A percentile compares a stretch with the other conserved stretches of the same genome.
These are phyloP conservation scores for Trichoderma asperelloides DNA, from an alignment of 495 filamentous ascomycete genomes.

Conservation along the genomic window DNA sequence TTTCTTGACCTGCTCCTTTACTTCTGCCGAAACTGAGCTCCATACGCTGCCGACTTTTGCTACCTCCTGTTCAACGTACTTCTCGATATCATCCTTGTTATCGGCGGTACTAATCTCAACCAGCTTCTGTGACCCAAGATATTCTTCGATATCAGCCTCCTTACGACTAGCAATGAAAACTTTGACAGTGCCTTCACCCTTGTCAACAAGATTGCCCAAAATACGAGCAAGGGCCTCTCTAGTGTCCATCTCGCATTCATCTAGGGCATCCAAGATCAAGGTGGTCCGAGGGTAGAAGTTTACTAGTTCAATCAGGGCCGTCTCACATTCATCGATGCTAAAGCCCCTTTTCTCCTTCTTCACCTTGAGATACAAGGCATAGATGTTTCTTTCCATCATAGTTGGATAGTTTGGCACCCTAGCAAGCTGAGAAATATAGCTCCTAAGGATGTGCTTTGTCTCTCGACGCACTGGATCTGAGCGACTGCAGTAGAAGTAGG, in stretches of 20 bases:
- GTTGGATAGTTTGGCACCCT: not conserved
- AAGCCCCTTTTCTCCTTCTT: not conserved
- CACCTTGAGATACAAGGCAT: not conserved
- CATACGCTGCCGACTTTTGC: not conserved
- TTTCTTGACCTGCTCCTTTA: not conserved
- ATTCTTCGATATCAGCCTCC: not conserved
- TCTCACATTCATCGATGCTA: not conserved
- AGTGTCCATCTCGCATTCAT: not conserved
- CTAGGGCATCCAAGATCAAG: not conserved
- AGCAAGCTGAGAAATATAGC: not conserved
- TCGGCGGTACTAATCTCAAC: not conserved
- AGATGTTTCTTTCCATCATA: not conserved
- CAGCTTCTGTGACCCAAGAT: not conserved
- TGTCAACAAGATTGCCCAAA: not conserved
- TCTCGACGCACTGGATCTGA: not conserved
- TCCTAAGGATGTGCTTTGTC: not conserved
- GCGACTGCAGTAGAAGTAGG: not conserved
- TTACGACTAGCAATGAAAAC: not conserved
- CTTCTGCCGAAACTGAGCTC: not conserved
- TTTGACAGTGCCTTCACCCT: not conserved
- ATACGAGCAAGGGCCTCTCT: not conserved
- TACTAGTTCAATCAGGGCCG: not conserved
- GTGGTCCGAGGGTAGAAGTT: not conserved
- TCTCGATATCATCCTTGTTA: not conserved
- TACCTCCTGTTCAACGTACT: not conserved